Evolutionary conservation across 176 grass and related monocot genomes (phyloP).

Genomic region (Carex littledalei): DNA sequence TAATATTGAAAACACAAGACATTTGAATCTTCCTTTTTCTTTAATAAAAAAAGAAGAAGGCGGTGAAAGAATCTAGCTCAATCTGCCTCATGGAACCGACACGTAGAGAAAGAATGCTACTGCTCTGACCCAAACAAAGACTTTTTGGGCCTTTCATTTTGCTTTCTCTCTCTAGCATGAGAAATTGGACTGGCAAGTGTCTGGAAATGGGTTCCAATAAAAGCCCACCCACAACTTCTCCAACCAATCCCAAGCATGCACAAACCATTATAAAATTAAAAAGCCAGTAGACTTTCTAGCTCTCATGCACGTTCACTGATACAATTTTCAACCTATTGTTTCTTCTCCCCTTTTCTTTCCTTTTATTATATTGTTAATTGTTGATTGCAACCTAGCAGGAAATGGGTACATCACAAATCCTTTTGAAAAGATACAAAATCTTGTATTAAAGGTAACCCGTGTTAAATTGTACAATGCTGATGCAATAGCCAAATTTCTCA

Average conservation of each 20-base stretch:
- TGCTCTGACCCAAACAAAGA: constrained; percentile 3
- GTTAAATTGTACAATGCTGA: neutral
- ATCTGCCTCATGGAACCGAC: neutral
- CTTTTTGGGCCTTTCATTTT: constrained; percentile 13
- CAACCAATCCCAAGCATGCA: constrained; percentile 11
- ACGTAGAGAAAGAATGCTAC: neutral
- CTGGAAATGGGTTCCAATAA: constrained; percentile 3
- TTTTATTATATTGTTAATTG: neutral
- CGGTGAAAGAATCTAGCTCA: neutral
- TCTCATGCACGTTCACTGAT: neutral
- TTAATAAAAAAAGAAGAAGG: neutral
- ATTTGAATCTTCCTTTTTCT: no score
- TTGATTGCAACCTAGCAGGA: neutral
- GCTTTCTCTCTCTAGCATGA: neutral
- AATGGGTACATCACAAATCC: neutral
- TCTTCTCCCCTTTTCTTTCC: neutral
- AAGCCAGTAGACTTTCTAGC: constrained; percentile 10
- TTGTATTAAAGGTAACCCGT: neutral
- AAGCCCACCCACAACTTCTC: constrained; percentile 7
- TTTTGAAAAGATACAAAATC: neutral
- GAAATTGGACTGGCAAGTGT: neutral
- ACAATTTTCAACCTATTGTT: constrained; percentile 17
- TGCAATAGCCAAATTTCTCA: neutral
- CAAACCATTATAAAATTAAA: neutral
- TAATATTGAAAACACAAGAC: no score